These are phyloP conservation scores for Avena eriantha DNA, from an alignment of 176 grass and related monocot species.

Conservation along the genomic window DNA sequence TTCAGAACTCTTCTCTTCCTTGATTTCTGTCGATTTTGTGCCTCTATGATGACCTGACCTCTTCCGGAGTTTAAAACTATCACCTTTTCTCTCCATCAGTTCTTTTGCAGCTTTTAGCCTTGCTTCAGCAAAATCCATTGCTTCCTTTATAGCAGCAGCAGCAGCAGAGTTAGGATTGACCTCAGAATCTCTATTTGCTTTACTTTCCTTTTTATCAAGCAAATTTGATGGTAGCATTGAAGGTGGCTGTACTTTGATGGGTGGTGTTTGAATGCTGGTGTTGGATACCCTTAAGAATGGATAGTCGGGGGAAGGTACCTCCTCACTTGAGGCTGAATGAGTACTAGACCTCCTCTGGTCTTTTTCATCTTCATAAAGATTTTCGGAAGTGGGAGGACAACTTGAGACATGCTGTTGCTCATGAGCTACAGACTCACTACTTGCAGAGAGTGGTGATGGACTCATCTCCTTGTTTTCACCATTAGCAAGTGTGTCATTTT, in stretches of 20 bases:
- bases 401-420: slow-evolving; percentile 33
- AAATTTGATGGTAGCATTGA: slow-evolving; percentile 61
- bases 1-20: slow-evolving; percentile 45
- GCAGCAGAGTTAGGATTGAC: slow-evolving; percentile 69
- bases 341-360: slow-evolving; percentile 44
- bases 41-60: slow-evolving; percentile 46
- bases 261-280: slow-evolving; percentile 54
- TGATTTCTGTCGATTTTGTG: slow-evolving; percentile 51
- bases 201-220: slow-evolving; percentile 49
- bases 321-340: slow-evolving; percentile 68
- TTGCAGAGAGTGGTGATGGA: slow-evolving; percentile 33
- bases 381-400: slow-evolving; percentile 41
- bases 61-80: slow-evolving; percentile 67
- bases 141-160: slow-evolving; percentile 83
- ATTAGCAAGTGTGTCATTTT: slow-evolving; percentile 39
- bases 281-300: slow-evolving; percentile 68
- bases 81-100: slow-evolving; percentile 78
- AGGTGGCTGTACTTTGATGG: slow-evolving; percentile 61
- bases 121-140: slow-evolving; percentile 93
- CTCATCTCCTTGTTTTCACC: slow-evolving; percentile 40
- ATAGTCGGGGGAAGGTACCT: slow-evolving; percentile 49
- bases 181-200: slow-evolving; percentile 52
- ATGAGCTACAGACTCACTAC: slow-evolving; percentile 34
- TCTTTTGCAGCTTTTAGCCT: slow-evolving; percentile 95
- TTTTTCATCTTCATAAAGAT: slow-evolving; percentile 49